Evolutionary conservation across 768 basidiomycete genomes (phyloP).

Genomic region (Russula griseocarnosa): DNA sequence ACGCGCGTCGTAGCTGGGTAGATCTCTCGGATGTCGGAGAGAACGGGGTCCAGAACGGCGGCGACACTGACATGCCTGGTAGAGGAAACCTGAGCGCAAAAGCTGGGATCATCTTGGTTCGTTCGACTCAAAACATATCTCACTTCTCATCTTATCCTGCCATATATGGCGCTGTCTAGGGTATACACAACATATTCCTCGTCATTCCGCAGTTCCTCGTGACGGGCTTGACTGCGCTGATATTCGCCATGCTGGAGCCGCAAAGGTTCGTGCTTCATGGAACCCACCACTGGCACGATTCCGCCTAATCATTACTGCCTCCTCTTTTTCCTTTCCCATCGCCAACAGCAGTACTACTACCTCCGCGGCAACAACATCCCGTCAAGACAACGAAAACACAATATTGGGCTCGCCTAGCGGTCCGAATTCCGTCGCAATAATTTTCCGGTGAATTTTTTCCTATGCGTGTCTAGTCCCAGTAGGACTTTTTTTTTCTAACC

Average conservation of each 20-base stretch:
- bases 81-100: constrained; percentile 59
- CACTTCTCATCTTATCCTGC: not conserved
- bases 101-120: constrained; percentile 81
- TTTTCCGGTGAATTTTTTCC: constrained; percentile 37
- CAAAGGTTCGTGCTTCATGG: constrained; percentile 38
- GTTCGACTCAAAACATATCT: constrained; percentile 31
- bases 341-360: not conserved
- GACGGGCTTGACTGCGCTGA: constrained; percentile 75
- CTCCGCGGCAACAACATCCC: not conserved
- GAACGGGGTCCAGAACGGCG: not conserved
- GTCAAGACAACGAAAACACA: constrained; percentile 25
- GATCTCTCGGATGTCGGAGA: constrained; percentile 20
- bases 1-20: constrained; percentile 26
- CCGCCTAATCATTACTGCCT: constrained; percentile 2
- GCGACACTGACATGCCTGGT: not conserved
- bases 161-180: constrained; percentile 42
- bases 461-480: not conserved
- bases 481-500: not conserved
- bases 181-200: constrained; percentile 92
- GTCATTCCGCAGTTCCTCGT: constrained; percentile 94
- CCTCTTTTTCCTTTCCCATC: not conserved
- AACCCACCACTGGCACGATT: constrained; percentile 19
- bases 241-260: constrained; percentile 85
- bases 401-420: constrained; percentile 28
- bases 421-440: constrained; percentile 41